A percentile compares a stretch with the other conserved stretches of the same genome.
These are phyloP conservation scores for Chenopodium suecicum DNA, from an alignment of 148 eudicot genomes.

Conservation along the genomic window DNA sequence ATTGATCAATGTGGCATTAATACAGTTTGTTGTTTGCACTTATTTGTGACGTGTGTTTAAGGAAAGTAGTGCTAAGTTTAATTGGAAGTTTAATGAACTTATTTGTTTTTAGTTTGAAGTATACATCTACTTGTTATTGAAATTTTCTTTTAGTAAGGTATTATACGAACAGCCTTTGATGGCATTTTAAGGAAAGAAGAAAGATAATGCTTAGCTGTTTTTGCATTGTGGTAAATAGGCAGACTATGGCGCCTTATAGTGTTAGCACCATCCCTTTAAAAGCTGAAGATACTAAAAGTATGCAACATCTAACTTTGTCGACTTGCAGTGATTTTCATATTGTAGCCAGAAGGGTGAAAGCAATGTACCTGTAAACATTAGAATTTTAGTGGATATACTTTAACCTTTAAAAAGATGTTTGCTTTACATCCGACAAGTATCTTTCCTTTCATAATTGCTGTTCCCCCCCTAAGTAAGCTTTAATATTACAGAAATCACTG, in stretches of 20 bases:
- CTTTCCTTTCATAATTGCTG: too few species aligned
- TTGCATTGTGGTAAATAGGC: background rate
- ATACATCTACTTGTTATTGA: background rate
- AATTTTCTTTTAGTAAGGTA: background rate
- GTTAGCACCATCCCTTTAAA: background rate
- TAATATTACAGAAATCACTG: background rate
- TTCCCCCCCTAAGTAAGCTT: background rate
- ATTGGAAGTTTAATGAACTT: background rate
- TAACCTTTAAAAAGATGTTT: background rate
- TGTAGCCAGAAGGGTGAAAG: background rate
- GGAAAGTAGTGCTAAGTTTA: background rate
- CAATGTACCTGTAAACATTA: background rate
- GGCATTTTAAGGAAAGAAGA: too few species aligned
- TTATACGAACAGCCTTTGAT: background rate
- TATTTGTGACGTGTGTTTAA: background rate
- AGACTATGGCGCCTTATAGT: background rate
- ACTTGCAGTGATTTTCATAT: background rate
- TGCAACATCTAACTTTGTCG: background rate
- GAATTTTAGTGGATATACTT: background rate
- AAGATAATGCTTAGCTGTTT: background rate
- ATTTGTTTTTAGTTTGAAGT: background rate
- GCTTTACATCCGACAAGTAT: background rate
- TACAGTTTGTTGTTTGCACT: background rate
- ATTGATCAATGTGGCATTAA: background rate
- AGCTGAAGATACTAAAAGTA: background rate